phyloP scores from a whole-genome alignment of 495 filamentous ascomycete species.

The Tuber indicum region DNA sequence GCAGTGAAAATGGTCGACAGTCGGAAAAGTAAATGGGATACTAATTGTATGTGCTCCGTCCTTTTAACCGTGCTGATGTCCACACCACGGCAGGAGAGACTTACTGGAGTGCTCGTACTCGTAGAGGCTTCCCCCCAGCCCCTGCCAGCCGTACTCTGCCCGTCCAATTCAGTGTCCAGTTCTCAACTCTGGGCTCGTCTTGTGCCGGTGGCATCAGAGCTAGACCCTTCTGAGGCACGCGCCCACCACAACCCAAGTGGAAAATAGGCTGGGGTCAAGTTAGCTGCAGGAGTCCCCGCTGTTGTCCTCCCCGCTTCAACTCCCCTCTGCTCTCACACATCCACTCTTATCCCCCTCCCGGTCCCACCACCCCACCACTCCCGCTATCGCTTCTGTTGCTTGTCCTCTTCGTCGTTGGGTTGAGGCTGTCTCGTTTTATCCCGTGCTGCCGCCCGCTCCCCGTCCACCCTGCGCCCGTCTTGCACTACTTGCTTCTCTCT shows the following conservation, averaged over 20 bases:
- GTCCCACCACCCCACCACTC: not conserved
- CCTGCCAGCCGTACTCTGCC: not conserved
- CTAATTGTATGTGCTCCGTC: not conserved
- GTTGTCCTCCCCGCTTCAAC: not conserved
- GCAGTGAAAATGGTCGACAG: not conserved
- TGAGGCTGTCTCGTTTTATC: not conserved
- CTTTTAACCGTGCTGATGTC: not conserved
- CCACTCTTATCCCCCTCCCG: not conserved
- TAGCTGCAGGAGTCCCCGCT: conserved; percentile 1
- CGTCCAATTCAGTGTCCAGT: not conserved
- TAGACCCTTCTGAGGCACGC: not conserved
- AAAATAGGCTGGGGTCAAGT: not conserved
- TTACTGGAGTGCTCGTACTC: no score
- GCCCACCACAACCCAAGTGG: not conserved
- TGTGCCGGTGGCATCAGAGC: not conserved
- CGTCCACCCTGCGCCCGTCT: not conserved
- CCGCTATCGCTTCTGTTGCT: not conserved
- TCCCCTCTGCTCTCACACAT: not conserved
- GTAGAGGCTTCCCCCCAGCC: not conserved
- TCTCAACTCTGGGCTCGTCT: not conserved
- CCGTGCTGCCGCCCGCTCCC: conserved; percentile 1
- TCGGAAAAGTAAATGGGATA: not conserved
- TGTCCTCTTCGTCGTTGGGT: not conserved
- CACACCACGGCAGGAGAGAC: not conserved
- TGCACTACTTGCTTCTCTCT: not conserved